Conservation (phyloP, 2,329 filamentous ascomycete species). For the Trichophyton simii region DNA sequence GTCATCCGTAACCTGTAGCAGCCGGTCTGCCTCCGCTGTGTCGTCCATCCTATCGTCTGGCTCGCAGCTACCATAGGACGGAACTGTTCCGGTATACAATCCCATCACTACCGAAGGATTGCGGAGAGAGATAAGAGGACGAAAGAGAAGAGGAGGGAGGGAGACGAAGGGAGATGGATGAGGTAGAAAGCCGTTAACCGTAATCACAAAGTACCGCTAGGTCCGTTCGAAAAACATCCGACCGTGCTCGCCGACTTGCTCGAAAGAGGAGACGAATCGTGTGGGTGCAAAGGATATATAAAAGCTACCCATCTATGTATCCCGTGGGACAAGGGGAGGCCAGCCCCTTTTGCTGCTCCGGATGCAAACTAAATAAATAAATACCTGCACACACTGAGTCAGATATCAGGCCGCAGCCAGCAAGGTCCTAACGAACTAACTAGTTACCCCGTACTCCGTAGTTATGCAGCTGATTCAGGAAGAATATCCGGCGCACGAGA, state of each 20-base stretch:
- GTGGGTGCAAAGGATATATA: neutral
- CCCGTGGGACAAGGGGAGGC: neutral
- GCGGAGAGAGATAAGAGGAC: too few species aligned
- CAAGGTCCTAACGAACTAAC: neutral
- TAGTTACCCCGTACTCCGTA: too few species aligned
- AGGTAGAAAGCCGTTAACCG: neutral
- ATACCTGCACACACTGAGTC: too few species aligned
- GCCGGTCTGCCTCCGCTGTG: slow-evolving; percentile 10
- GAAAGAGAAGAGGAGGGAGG: neutral
- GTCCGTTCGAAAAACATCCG: neutral
- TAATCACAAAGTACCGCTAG: neutral
- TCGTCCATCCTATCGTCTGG: slow-evolving; percentile 8
- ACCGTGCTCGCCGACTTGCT: neutral
- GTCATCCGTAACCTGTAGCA: slow-evolving; percentile 10
- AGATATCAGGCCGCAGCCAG: neutral
- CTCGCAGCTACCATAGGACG: slow-evolving; percentile 14
- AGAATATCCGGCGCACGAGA: neutral
- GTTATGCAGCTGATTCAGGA: neutral
- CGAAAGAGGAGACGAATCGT: neutral
- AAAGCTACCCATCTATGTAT: neutral
- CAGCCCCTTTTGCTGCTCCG: too few species aligned
- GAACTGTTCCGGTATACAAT: slow-evolving; percentile 4
- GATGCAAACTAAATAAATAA: too few species aligned
- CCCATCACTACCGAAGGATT: slow-evolving; percentile 6
- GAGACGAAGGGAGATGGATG: neutral